phyloP scores from a whole-genome alignment of 1,284 basidiomycete species.

The Malassezia restricta region DNA sequence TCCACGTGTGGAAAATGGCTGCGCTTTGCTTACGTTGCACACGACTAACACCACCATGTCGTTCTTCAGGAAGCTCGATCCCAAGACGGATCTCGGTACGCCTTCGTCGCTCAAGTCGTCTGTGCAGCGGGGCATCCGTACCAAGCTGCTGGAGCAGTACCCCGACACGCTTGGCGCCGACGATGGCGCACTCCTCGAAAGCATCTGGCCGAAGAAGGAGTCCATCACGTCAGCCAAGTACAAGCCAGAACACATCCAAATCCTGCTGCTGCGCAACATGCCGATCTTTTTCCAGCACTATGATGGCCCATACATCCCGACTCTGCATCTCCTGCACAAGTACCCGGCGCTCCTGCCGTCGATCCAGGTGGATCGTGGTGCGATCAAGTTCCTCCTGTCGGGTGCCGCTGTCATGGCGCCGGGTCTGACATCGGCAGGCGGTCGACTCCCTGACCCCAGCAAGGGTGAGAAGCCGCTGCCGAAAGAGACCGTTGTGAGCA shows the following conservation, averaged over 20 bases:
- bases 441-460: slow-evolving; percentile 60
- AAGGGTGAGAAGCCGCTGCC: slow-evolving; percentile 56
- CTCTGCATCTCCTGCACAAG: slow-evolving; percentile 74
- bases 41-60: slow-evolving; percentile 23
- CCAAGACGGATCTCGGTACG: slow-evolving; percentile 74
- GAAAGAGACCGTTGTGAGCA: slow-evolving; percentile 64
- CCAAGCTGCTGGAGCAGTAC: slow-evolving; percentile 69
- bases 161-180: slow-evolving; percentile 48
- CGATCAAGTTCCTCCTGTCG: slow-evolving; percentile 88
- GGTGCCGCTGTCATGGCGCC: slow-evolving; percentile 55
- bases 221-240: slow-evolving; percentile 72
- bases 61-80: slow-evolving; percentile 46
- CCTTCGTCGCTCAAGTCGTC: slow-evolving; percentile 93
- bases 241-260: slow-evolving; percentile 87
- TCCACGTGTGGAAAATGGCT: background rate
- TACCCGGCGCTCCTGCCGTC: slow-evolving; percentile 75
- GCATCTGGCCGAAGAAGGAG: slow-evolving; percentile 98
- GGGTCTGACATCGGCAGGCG: slow-evolving; percentile 82
- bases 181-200: slow-evolving; percentile 62
- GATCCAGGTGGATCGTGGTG: slow-evolving; percentile 85
- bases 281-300: slow-evolving; percentile 95
- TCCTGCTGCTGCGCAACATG: slow-evolving; percentile 72
- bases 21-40: background rate
- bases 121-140: slow-evolving; percentile 76
- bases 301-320: slow-evolving; percentile 83